phyloP scores from a whole-genome alignment of 306 rosid species.

The Glycine soja region DNA sequence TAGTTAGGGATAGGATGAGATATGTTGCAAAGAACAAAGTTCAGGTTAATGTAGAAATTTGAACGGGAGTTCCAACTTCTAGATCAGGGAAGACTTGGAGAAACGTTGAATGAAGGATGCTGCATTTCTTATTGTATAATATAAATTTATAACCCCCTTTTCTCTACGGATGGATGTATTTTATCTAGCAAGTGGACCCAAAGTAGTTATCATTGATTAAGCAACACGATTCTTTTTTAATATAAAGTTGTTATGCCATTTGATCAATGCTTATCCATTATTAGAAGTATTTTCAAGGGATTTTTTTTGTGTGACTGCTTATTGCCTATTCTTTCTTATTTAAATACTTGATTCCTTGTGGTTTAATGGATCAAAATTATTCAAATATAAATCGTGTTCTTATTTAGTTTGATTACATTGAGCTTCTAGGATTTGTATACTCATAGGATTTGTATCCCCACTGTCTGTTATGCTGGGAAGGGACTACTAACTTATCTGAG shows the following conservation, averaged over 20 bases:
- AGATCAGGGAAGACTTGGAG: slow-evolving; percentile 52
- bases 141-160: slow-evolving; percentile 54
- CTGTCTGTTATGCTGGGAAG: background rate
- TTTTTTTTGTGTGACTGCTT: background rate
- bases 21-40: slow-evolving; percentile 47
- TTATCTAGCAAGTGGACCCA: no score
- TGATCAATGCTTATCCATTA: no score
- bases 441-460: background rate
- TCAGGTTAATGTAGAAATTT: slow-evolving; percentile 58
- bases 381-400: background rate
- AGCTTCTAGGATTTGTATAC: background rate
- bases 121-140: slow-evolving; percentile 63
- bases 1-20: slow-evolving; percentile 48
- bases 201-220: no score
- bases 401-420: background rate
- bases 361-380: background rate
- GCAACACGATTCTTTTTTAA: no score
- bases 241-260: no score
- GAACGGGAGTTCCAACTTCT: slow-evolving; percentile 54
- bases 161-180: no score
- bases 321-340: background rate
- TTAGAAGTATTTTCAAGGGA: no score
- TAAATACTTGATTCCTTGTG: slow-evolving; percentile 2
- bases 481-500: background rate
- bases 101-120: slow-evolving; percentile 41